These are phyloP conservation scores for Mycocentrospora acerina DNA, from an alignment of 2,329 filamentous ascomycete genomes.

Conservation along the genomic window DNA sequence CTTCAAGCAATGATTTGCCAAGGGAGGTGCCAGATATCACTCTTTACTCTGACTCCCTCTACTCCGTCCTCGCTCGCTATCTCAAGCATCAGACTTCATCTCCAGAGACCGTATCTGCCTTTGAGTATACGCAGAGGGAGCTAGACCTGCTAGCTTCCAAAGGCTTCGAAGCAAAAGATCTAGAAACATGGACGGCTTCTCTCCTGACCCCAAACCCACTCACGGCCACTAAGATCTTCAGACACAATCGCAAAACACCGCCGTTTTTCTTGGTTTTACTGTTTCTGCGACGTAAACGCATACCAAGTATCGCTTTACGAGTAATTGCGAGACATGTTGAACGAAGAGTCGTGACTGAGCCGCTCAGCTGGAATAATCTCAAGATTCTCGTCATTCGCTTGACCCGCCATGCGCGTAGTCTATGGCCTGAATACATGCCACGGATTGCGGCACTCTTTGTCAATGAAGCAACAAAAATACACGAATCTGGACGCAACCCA, in stretches of 20 bases:
- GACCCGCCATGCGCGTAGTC: slow-evolving; percentile 31
- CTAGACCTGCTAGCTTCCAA: slow-evolving; percentile 14
- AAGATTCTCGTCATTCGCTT: slow-evolving; percentile 28
- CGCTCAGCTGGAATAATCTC: slow-evolving; percentile 24
- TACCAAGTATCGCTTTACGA: slow-evolving; percentile 21
- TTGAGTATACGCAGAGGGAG: slow-evolving; percentile 20
- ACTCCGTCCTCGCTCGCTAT: slow-evolving; percentile 31
- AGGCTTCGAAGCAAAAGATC: slow-evolving; percentile 15
- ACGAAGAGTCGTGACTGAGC: slow-evolving; percentile 12
- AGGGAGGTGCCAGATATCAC: not conserved
- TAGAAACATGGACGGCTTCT: slow-evolving; percentile 28
- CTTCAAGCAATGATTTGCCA: not conserved
- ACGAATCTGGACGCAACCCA: slow-evolving; percentile 1
- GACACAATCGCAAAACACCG: slow-evolving; percentile 9
- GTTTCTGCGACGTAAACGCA: slow-evolving; percentile 33
- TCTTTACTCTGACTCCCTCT: slow-evolving; percentile 18
- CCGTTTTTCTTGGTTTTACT: slow-evolving; percentile 36
- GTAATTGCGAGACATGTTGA: slow-evolving; percentile 27
- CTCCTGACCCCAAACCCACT: slow-evolving; percentile 20
- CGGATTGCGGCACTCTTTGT: slow-evolving; percentile 33
- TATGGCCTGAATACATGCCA: slow-evolving; percentile 35
- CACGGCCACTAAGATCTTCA: slow-evolving; percentile 22
- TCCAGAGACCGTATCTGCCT: slow-evolving; percentile 5
- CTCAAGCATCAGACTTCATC: slow-evolving; percentile 15
- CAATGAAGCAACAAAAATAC: slow-evolving; percentile 23